These are phyloP conservation scores for Pyrus hybrid DNA, from an alignment of 331 rosid genomes.

Conservation along the genomic window DNA sequence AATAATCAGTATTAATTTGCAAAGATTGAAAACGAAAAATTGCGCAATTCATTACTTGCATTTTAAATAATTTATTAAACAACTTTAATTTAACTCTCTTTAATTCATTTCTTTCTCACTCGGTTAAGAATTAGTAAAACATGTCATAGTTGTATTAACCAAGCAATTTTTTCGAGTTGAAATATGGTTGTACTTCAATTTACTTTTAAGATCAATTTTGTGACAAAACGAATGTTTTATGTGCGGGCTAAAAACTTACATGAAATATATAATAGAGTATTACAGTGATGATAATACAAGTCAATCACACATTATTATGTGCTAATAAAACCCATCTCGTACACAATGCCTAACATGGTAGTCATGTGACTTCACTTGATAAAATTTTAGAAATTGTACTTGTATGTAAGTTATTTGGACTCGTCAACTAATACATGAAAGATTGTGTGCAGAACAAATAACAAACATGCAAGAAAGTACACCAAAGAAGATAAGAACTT, in stretches of 20 bases:
- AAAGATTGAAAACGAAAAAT: no score
- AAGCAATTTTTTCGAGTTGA: no score
- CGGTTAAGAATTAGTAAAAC: no score
- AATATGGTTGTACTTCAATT: background rate
- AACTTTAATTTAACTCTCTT: no score
- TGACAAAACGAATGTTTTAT: background rate
- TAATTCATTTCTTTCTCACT: background rate
- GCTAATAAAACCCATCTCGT: background rate
- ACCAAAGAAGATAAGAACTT: no score
- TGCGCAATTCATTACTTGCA: no score
- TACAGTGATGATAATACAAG: background rate
- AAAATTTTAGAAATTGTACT: background rate
- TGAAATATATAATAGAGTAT: background rate
- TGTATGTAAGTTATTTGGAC: background rate
- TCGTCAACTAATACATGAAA: background rate
- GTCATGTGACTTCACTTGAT: background rate
- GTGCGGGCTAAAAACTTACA: background rate
- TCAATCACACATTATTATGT: no score
- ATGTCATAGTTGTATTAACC: background rate
- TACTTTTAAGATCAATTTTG: no score
- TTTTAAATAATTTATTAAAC: no score
- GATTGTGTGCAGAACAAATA: background rate
- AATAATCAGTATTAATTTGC: no score
- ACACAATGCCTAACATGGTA: background rate
- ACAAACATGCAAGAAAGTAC: no score